Evolutionary conservation across 2,329 filamentous ascomycete species (phyloP), one percentile per base, ranked within the genome.

Genomic region (Hypoxylon sp.): DNA sequence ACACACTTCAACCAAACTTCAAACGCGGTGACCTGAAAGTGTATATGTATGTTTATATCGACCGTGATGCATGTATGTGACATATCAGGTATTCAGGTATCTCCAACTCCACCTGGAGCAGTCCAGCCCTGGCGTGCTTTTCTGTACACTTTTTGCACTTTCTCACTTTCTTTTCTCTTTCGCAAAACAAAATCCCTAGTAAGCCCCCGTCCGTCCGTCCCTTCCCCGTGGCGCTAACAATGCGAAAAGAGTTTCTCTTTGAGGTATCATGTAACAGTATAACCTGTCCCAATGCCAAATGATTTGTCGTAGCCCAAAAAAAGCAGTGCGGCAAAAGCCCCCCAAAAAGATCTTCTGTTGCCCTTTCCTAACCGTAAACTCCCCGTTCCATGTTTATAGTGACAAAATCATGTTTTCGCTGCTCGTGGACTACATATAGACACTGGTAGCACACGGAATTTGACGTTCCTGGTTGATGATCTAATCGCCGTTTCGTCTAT

Each of bases 231-330:
- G 25, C 63, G 64, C 53, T 65, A 61, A 65, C 55, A 52, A 70
- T 70, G 67, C 67, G 67, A 65, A 30, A 67, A 60, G 34, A 64
- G 10, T 43, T 67, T 65, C 60, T 70, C 58, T 65, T 65, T 63
- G 57, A 71, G 69, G 69, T 71, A 71, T 71, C 69, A 71, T 71
- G 64, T 71, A 64, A 60, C 41, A 57, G 60, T 62, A 51, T 71
- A 63, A 64, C 69, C 69, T 67, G 63, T 69, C 63, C 69, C 69
- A 63, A 71, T 71, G 69, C 69, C 66, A 61, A 30, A 64, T 68
- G 59, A 56, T 64, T 61, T 69, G 69, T 71, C 66, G 61, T 71
- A 71, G 66, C 66, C 69, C 41, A 65, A 63, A 65, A 65, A 51
- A 55, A 57, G 45, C 25, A 51, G 55, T 49, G 36, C 21, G 52